Conservation (phyloP, 2,329 filamentous ascomycete genomes). For the Aspergillus persii region DNA sequence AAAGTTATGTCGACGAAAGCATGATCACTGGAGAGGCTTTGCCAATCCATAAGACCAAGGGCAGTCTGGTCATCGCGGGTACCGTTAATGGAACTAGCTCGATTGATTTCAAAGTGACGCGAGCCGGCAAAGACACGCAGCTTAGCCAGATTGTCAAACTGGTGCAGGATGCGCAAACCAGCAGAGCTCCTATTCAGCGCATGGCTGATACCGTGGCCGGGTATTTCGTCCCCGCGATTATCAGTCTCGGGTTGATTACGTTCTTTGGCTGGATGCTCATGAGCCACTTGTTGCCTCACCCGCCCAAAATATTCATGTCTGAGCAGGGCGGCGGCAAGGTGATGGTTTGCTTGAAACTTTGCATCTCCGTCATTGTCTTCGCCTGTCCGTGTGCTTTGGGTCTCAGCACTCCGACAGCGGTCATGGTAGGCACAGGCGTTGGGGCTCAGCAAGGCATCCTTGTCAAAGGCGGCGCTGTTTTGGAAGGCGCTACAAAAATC, state of each 20-base stretch:
- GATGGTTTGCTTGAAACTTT: constrained; percentile 96
- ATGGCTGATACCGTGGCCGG: constrained; percentile 88
- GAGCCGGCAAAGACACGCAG: constrained; percentile 91
- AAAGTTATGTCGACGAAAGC: constrained; percentile 93
- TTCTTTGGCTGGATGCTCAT: constrained; percentile 94
- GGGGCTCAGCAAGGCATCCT: constrained; percentile 94
- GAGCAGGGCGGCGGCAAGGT: constrained; percentile 81
- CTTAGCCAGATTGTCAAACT: constrained; percentile 97
- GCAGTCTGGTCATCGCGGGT: constrained; percentile 78
- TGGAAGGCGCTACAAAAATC: constrained; percentile 87
- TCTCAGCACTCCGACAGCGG: constrained; percentile 89
- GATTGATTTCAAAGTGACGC: constrained; percentile 86
- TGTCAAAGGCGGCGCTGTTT: constrained; percentile 91
- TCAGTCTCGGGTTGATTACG: constrained; percentile 77
- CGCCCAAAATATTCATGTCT: constrained; percentile 83
- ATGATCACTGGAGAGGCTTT: constrained; percentile 99
- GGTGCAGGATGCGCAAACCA: constrained; percentile 97
- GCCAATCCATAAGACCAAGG: constrained; percentile 85
- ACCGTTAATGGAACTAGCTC: constrained; percentile 94
- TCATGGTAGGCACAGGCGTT: constrained; percentile 98
- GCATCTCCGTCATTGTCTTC: constrained; percentile 97
- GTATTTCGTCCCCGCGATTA: constrained; percentile 89
- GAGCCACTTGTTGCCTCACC: constrained; percentile 77
- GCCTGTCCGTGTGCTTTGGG: constrained; percentile 97
- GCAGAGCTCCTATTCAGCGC: constrained; percentile 87